phyloP scores from a whole-genome alignment of 2,329 filamentous ascomycete species.

The Bimuria novae-zelandiae region DNA sequence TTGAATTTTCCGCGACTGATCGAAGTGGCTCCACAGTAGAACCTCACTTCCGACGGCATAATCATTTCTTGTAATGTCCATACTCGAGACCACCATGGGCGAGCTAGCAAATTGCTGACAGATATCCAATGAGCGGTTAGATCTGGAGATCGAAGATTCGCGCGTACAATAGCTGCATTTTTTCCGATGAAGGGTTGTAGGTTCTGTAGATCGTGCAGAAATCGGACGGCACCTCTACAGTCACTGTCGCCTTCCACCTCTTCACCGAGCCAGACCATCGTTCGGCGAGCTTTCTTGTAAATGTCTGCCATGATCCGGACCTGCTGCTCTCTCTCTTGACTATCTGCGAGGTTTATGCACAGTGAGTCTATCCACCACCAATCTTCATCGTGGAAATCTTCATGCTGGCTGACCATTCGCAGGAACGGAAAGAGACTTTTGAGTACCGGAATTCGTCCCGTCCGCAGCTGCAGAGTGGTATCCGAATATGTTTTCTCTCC shows the following conservation, averaged over 20 bases:
- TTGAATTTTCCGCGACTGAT: conserved; percentile 35
- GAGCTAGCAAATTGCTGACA: conserved; percentile 27
- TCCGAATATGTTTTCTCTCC: conserved; percentile 19
- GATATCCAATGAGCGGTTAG: conserved; percentile 26
- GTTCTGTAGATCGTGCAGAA: conserved; percentile 26
- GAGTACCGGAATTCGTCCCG: conserved; percentile 24
- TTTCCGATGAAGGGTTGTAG: conserved; percentile 24
- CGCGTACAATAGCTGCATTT: conserved; percentile 19
- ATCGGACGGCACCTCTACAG: conserved; percentile 31
- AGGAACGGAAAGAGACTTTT: conserved; percentile 29
- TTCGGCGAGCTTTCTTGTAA: conserved; percentile 27
- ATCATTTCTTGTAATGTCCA: conserved; percentile 41
- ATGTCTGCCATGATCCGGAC: conserved; percentile 41
- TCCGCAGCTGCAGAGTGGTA: conserved; percentile 16
- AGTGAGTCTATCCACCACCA: conserved; percentile 43
- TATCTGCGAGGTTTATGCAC: conserved; percentile 35
- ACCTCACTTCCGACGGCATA: conserved; percentile 29
- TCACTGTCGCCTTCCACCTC: conserved; percentile 23
- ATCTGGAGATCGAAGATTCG: conserved; percentile 19
- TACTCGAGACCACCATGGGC: conserved; percentile 35
- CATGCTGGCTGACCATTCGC: conserved; percentile 25
- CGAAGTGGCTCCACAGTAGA: conserved; percentile 29
- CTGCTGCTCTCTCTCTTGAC: conserved; percentile 31
- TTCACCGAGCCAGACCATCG: conserved; percentile 34
- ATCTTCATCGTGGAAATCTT: conserved; percentile 24